Evolutionary conservation across 192 early-diverging fungal species (phyloP).

Genomic region (Gamsiella multidivaricata): DNA sequence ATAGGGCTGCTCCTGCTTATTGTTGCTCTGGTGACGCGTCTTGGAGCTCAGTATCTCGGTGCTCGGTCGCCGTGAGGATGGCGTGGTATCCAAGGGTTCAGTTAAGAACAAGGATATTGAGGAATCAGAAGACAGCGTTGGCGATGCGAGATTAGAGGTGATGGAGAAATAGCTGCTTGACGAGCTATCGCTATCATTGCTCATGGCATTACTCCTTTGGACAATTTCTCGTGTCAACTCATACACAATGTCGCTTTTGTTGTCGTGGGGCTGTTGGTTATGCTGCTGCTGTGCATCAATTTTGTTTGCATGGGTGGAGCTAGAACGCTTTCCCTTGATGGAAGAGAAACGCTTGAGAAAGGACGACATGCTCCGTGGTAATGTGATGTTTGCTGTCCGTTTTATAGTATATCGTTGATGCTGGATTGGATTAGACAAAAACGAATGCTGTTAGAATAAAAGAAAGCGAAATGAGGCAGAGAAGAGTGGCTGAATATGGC

Average conservation of each 20-base stretch:
- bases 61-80: neutral
- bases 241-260: neutral
- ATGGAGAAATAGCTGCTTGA: neutral
- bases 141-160: neutral
- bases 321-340: conserved; percentile 1
- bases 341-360: conserved; percentile 8
- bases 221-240: neutral
- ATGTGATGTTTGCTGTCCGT: too few species aligned
- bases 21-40: neutral
- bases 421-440: too few species aligned
- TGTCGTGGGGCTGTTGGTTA: neutral
- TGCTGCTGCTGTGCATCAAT: neutral
- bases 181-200: neutral
- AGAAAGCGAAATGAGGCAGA: neutral
- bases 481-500: neutral
- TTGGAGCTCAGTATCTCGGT: neutral
- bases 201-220: neutral
- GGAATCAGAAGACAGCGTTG: conserved; percentile 13
- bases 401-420: too few species aligned
- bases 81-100: neutral
- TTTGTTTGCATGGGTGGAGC: neutral
- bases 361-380: conserved; percentile 14
- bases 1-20: neutral
- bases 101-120: conserved; percentile 4
- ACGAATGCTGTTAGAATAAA: too few species aligned